A percentile compares a stretch with the other conserved stretches of the same genome.
These are phyloP conservation scores for Heterobasidion irregulare DNA, from an alignment of 1,284 basidiomycete genomes.

Conservation along the genomic window DNA sequence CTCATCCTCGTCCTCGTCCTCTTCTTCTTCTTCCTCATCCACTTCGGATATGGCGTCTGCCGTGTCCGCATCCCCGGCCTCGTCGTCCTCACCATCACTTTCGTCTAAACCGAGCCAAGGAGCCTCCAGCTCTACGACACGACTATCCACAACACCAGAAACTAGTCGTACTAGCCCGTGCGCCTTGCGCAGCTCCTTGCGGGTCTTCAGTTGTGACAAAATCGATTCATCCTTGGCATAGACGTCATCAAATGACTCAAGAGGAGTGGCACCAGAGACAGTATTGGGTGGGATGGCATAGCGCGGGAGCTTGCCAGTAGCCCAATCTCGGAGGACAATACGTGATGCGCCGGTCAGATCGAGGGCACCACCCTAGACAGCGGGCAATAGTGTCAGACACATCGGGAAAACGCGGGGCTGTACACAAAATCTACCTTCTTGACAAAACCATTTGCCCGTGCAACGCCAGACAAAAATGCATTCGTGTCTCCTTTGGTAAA, in stretches of 20 bases:
- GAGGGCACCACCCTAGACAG: conserved; percentile 56
- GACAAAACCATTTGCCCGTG: conserved; percentile 73
- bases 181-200: conserved; percentile 58
- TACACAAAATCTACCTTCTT: conserved; percentile 53
- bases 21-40: conserved; percentile 15
- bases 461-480: conserved; percentile 78
- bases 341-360: conserved; percentile 81
- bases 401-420: not conserved
- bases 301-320: conserved; percentile 69
- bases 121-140: conserved; percentile 48
- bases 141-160: conserved; percentile 39
- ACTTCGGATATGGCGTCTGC: conserved; percentile 11
- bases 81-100: conserved; percentile 23
- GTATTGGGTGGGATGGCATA: conserved; percentile 56
- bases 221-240: conserved; percentile 38
- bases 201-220: conserved; percentile 39
- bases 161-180: conserved; percentile 52
- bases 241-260: conserved; percentile 18
- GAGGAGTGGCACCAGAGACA: conserved; percentile 11
- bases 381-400: not conserved
- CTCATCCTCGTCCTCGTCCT: conserved; percentile 14
- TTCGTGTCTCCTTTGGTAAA: conserved; percentile 67
- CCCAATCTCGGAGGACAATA: conserved; percentile 88
- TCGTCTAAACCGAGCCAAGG: conserved; percentile 34
- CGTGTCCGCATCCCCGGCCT: conserved; percentile 15